Percentiles rank a stretch among this genome's conserved stretches.
phyloP scores from a whole-genome alignment of 306 rosid species.

The Bauhinia variegata region DNA sequence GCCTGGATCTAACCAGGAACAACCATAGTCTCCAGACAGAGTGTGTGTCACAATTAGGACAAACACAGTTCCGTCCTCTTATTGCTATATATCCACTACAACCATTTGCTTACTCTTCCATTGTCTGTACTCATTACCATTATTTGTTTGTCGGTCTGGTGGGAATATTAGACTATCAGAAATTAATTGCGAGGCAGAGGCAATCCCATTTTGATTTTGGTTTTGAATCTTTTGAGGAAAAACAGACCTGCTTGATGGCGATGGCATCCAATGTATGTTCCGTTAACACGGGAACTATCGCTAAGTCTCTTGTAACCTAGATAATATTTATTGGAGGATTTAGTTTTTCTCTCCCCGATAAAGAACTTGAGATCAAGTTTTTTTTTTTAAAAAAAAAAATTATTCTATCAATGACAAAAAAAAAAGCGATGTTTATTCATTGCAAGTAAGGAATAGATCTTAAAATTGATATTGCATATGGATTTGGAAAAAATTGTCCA shows the following conservation, averaged over 20 bases:
- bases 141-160: slow-evolving; percentile 45
- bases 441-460: slow-evolving; percentile 2
- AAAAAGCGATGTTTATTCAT: too few species aligned
- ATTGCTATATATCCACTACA: slow-evolving; percentile 19
- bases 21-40: slow-evolving; percentile 3
- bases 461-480: slow-evolving; percentile 4
- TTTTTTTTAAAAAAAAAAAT: too few species aligned
- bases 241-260: slow-evolving; percentile 18
- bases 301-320: too few species aligned
- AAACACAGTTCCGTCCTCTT: slow-evolving; percentile 40
- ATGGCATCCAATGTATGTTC: slow-evolving; percentile 15
- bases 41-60: slow-evolving; percentile 40
- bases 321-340: too few species aligned
- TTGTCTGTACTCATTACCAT: slow-evolving; percentile 28
- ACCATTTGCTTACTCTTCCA: slow-evolving; percentile 22
- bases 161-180: slow-evolving; percentile 1
- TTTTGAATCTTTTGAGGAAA: slow-evolving; percentile 9
- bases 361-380: too few species aligned
- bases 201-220: slow-evolving; percentile 41
- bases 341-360: too few species aligned
- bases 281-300: background rate
- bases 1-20: slow-evolving; percentile 33
- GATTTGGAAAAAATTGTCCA: background rate
- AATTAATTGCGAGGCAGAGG: slow-evolving; percentile 39
- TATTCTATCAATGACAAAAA: too few species aligned